phyloP scores from a whole-genome alignment of 345 rosid species.

The Lepidium africanum region DNA sequence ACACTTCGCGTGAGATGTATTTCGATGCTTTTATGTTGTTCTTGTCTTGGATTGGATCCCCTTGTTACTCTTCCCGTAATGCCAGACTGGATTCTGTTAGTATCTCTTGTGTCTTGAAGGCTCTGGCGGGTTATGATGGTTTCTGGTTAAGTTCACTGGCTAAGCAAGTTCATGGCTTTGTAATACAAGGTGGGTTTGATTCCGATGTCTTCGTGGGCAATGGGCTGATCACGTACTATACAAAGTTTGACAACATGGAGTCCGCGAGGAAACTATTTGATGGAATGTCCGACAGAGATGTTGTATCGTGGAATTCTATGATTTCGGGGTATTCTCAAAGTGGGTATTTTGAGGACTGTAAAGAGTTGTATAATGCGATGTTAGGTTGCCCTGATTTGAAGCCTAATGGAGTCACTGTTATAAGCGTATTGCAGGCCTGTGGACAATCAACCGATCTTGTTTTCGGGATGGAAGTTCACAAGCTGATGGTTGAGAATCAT shows the following conservation, averaged over 20 bases:
- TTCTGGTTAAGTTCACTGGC: slow-evolving; percentile 33
- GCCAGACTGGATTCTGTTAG: slow-evolving; percentile 48
- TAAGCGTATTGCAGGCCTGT: slow-evolving; percentile 71
- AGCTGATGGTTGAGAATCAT: slow-evolving; percentile 30
- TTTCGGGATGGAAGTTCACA: slow-evolving; percentile 72
- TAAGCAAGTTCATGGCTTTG: slow-evolving; percentile 53
- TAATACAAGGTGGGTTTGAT: slow-evolving; percentile 40
- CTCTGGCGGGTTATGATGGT: slow-evolving; percentile 30
- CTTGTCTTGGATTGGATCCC: slow-evolving; percentile 28
- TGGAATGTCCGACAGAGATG: slow-evolving; percentile 52
- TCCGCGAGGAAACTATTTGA: slow-evolving; percentile 59
- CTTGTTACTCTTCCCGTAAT: slow-evolving; percentile 8
- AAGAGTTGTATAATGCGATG: slow-evolving; percentile 56
- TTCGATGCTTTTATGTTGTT: slow-evolving; percentile 43
- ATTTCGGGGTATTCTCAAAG: slow-evolving; percentile 72
- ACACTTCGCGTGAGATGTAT: slow-evolving; percentile 45
- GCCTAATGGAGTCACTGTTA: slow-evolving; percentile 57
- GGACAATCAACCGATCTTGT: slow-evolving; percentile 57
- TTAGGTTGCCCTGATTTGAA: slow-evolving; percentile 30
- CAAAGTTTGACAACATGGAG: slow-evolving; percentile 38
- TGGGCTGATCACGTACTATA: slow-evolving; percentile 58
- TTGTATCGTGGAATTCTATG: slow-evolving; percentile 85
- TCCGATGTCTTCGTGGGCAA: slow-evolving; percentile 52
- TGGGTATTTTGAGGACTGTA: slow-evolving; percentile 59
- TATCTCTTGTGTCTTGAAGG: slow-evolving; percentile 57